phyloP scores from a whole-genome alignment of 768 basidiomycete species.

The Lactifluus piperatus region DNA sequence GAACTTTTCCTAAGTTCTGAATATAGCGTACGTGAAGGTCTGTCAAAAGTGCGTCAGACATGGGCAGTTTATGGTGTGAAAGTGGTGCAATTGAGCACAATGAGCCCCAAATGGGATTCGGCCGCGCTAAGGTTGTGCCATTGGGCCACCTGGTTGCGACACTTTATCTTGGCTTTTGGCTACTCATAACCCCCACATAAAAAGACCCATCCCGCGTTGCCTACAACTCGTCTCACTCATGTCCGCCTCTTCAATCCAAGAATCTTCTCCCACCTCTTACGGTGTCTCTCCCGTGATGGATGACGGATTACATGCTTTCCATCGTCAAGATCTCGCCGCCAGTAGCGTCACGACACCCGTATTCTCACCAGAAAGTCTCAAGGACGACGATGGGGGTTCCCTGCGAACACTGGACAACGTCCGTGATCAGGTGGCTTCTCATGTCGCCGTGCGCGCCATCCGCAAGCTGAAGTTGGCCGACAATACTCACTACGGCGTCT shows the following conservation, averaged over 20 bases:
- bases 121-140: background rate
- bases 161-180: background rate
- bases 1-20: conserved; percentile 60
- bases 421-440: conserved; percentile 48
- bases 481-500: conserved; percentile 50
- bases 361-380: conserved; percentile 1
- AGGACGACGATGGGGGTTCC: background rate
- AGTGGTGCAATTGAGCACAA: background rate
- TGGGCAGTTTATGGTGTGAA: background rate
- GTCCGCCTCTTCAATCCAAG: conserved; percentile 1
- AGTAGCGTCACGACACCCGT: conserved; percentile 17
- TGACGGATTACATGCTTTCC: background rate
- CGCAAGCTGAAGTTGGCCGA: conserved; percentile 42
- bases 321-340: conserved; percentile 5
- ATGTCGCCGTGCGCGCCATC: conserved; percentile 47
- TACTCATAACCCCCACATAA: background rate
- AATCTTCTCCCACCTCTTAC: conserved; percentile 16
- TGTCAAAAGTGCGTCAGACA: conserved; percentile 30
- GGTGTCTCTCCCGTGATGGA: conserved; percentile 9
- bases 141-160: background rate
- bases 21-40: conserved; percentile 70
- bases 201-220: too few relatives aligned
- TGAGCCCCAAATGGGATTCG: background rate
- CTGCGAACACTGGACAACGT: conserved; percentile 51
- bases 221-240: background rate